These are phyloP conservation scores for Monosporascus sp. DNA, from an alignment of 2,329 filamentous ascomycete genomes.

Conservation along the genomic window DNA sequence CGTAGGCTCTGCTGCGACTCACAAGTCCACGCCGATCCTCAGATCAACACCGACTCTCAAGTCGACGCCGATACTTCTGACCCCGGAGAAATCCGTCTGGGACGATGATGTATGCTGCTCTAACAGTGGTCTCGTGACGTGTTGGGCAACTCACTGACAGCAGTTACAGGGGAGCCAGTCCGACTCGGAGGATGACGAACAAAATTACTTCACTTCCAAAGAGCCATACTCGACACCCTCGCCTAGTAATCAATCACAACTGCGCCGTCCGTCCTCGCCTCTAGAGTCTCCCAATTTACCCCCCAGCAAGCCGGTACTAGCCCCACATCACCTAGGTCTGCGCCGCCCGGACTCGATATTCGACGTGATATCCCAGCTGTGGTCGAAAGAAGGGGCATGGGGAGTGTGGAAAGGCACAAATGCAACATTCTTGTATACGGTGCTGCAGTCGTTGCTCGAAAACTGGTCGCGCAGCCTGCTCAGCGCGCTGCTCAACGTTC, in stretches of 20 bases:
- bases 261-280: conserved; percentile 26
- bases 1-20: conserved; percentile 20
- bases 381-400: conserved; percentile 83
- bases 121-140: too few relatives aligned
- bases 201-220: conserved; percentile 75
- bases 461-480: conserved; percentile 88
- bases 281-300: conserved; percentile 26
- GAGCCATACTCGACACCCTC: conserved; percentile 48
- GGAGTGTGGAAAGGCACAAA: conserved; percentile 95
- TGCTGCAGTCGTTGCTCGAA: conserved; percentile 81
- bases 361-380: conserved; percentile 81
- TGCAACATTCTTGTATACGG: conserved; percentile 83
- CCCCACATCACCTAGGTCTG: conserved; percentile 62
- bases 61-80: too few relatives aligned
- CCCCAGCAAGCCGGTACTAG: conserved; percentile 28
- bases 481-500: conserved; percentile 85
- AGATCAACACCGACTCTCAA: conserved; percentile 1
- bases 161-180: conserved; percentile 39
- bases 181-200: conserved; percentile 71
- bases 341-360: conserved; percentile 75
- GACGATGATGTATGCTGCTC: too few relatives aligned
- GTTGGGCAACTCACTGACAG: too few relatives aligned
- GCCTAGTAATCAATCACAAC: conserved; percentile 32
- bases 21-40: conserved; percentile 21
- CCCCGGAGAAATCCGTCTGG: too few relatives aligned